Percentiles rank a stretch among this genome's conserved stretches.
Evolutionary conservation across 2,329 filamentous ascomycete species (phyloP).

Genomic region (Fusarium coffeatum): DNA sequence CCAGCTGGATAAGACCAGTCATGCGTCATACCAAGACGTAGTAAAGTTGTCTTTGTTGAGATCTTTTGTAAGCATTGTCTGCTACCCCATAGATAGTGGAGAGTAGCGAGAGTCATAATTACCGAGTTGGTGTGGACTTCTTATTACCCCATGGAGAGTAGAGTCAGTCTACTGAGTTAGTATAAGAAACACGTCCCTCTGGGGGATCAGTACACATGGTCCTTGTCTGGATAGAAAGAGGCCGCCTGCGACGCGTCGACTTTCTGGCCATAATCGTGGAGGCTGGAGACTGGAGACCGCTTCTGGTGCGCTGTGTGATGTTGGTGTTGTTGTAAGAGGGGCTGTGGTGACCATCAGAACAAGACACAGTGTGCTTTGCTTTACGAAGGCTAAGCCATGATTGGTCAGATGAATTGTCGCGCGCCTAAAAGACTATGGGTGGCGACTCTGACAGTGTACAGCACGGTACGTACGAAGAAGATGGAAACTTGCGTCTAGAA

Average conservation of each 20-base stretch:
- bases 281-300: conserved; percentile 7
- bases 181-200: background rate
- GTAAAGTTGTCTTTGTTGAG: background rate
- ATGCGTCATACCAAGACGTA: background rate
- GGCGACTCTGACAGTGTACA: conserved; percentile 19
- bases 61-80: background rate
- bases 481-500: conserved; percentile 10
- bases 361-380: conserved; percentile 23
- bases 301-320: conserved; percentile 22
- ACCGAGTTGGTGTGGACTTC: background rate
- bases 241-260: conserved; percentile 25
- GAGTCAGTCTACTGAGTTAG: background rate
- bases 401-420: conserved; percentile 4
- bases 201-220: background rate
- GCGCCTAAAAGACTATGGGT: background rate
- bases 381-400: background rate
- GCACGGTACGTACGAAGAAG: conserved; percentile 14
- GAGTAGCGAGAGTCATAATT: background rate
- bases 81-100: background rate
- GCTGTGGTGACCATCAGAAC: conserved; percentile 18
- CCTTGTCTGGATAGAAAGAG: conserved; percentile 13
- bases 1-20: background rate
- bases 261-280: conserved; percentile 5
- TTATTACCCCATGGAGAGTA: background rate
- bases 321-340: conserved; percentile 31